Conservation (phyloP, 2,329 filamentous ascomycete genomes). For the Capronia epimyces region DNA sequence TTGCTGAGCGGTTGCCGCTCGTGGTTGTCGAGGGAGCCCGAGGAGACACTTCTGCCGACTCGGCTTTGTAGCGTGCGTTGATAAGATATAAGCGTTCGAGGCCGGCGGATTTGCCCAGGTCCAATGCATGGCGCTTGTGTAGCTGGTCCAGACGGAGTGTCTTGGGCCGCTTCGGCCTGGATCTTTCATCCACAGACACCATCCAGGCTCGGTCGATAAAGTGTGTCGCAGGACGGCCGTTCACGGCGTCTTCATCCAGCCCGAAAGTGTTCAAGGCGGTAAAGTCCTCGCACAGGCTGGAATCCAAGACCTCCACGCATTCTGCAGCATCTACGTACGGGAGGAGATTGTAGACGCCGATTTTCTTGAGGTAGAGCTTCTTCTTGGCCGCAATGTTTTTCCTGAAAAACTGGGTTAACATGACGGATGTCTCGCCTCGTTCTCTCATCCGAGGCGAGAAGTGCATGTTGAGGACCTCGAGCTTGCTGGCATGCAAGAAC, state of each 20-base stretch:
- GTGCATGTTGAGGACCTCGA: conserved; percentile 53
- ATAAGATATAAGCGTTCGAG: conserved; percentile 52
- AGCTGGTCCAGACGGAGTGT: conserved; percentile 47
- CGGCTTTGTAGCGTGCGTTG: conserved; percentile 31
- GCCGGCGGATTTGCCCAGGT: conserved; percentile 40
- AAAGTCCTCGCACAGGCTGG: conserved; percentile 42
- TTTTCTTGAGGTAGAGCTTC: conserved; percentile 44
- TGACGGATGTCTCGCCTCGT: conserved; percentile 53
- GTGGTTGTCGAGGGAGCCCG: conserved; percentile 26
- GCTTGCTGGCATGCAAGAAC: conserved; percentile 48
- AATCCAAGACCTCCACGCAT: conserved; percentile 43
- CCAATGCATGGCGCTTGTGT: conserved; percentile 42
- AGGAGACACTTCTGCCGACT: conserved; percentile 24
- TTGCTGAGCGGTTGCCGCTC: conserved; percentile 14
- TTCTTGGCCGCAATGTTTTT: conserved; percentile 47
- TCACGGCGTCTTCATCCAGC: conserved; percentile 36
- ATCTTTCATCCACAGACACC: conserved; percentile 27
- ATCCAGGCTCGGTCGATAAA: conserved; percentile 55
- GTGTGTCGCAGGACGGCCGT: conserved; percentile 37
- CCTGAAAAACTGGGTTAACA: conserved; percentile 52
- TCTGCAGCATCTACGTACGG: conserved; percentile 45
- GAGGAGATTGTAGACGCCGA: conserved; percentile 56
- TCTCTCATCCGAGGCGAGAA: conserved; percentile 59
- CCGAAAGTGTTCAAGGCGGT: conserved; percentile 52
- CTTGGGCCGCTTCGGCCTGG: conserved; percentile 36